Conservation (phyloP, 306 rosid genomes). For the Luffa aegyptiaca region DNA sequence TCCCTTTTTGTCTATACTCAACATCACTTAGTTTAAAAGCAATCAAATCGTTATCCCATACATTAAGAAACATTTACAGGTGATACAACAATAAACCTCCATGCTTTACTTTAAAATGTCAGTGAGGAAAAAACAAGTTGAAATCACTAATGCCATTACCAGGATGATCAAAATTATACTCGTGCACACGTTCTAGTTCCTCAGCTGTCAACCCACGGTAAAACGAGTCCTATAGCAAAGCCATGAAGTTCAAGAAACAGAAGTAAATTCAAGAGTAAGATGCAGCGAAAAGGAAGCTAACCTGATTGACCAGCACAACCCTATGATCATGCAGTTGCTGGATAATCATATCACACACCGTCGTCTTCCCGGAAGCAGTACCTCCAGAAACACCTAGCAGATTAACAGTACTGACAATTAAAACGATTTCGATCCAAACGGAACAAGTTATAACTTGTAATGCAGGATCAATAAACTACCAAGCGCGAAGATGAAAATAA, state of each 20-base stretch:
- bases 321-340: slow-evolving; percentile 99
- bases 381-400: slow-evolving; percentile 89
- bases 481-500: background rate
- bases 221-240: slow-evolving; percentile 58
- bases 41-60: background rate
- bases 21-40: background rate
- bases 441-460: background rate
- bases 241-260: background rate
- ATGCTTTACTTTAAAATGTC: background rate
- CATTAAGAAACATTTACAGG: background rate
- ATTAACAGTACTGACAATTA: background rate
- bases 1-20: background rate
- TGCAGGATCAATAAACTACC: background rate
- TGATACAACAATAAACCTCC: background rate
- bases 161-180: slow-evolving; percentile 96
- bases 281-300: background rate
- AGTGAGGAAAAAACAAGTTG: background rate
- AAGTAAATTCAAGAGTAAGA: background rate
- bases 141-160: slow-evolving; percentile 29
- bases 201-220: slow-evolving; percentile 92
- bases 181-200: slow-evolving; percentile 62
- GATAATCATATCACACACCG: slow-evolving; percentile 95
- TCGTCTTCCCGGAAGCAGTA: slow-evolving; percentile 97
- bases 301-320: slow-evolving; percentile 92
- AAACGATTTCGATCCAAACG: background rate